These are phyloP conservation scores for Alnus rubra DNA, from an alignment of 306 rosid species.

Conservation along the genomic window DNA sequence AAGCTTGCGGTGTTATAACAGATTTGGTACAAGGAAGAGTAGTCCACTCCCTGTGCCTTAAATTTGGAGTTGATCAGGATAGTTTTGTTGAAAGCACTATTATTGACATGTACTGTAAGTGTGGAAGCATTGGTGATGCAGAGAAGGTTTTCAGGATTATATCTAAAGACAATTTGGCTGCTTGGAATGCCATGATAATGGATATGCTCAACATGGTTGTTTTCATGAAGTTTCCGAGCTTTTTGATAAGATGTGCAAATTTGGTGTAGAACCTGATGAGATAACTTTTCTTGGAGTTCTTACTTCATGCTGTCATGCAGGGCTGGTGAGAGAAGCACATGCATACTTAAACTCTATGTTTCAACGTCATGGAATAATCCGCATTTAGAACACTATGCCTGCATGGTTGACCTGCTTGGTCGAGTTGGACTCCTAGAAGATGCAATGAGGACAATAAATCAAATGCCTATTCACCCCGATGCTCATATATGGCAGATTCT, in stretches of 20 bases:
- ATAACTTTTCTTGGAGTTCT: conserved; percentile 19
- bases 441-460: conserved; percentile 20
- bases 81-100: conserved; percentile 21
- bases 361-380: conserved; percentile 10
- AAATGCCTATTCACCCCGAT: conserved; percentile 17
- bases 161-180: conserved; percentile 2
- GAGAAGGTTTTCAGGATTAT: conserved; percentile 12
- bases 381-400: conserved; percentile 15
- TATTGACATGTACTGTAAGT: conserved; percentile 21
- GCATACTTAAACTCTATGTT: conserved; percentile 8
- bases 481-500: conserved; percentile 17
- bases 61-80: conserved; percentile 20
- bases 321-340: conserved; percentile 19
- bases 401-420: conserved; percentile 19
- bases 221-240: not conserved
- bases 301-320: conserved; percentile 16
- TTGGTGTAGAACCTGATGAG: conserved; percentile 19
- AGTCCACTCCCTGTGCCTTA: not conserved
- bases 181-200: conserved; percentile 24
- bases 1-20: conserved; percentile 17
- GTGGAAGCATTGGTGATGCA: conserved; percentile 19
- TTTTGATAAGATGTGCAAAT: conserved; percentile 13
- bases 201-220: conserved; percentile 22
- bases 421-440: conserved; percentile 10
- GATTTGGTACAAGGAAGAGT: conserved; percentile 17